These are phyloP conservation scores for Exophiala alcalophila DNA, from an alignment of 2,329 filamentous ascomycete species.

Conservation along the genomic window DNA sequence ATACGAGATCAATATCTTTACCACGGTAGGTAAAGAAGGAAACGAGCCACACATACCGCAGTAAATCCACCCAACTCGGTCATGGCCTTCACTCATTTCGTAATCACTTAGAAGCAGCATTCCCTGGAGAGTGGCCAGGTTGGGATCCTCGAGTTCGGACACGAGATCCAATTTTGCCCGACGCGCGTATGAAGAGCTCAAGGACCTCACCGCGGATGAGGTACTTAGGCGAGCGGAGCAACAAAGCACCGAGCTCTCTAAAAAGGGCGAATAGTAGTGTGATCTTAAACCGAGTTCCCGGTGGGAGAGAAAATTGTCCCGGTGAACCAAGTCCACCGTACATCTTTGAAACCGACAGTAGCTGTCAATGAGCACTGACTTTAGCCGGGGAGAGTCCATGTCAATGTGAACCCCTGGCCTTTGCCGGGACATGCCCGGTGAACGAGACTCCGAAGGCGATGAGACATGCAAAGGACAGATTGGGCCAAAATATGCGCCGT, in stretches of 20 bases:
- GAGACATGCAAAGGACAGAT: conserved; percentile 1
- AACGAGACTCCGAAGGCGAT: conserved; percentile 3
- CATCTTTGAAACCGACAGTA: conserved; percentile 2
- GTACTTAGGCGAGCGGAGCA: conserved; percentile 2
- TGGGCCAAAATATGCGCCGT: conserved; percentile 4
- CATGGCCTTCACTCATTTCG: background rate
- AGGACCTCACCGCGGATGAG: background rate
- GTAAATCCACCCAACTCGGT: conserved; percentile 1
- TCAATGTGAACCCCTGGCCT: background rate
- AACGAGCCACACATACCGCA: background rate
- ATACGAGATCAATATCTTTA: background rate
- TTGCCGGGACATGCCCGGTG: too few species aligned
- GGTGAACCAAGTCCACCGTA: conserved; percentile 1
- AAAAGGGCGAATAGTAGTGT: background rate
- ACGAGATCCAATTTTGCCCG: conserved; percentile 2
- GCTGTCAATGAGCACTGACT: conserved; percentile 4
- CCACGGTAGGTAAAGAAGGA: too few species aligned
- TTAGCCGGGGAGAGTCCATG: conserved; percentile 4
- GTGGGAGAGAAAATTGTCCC: background rate
- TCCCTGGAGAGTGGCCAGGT: background rate
- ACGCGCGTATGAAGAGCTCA: background rate
- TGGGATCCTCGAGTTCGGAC: background rate
- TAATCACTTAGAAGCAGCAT: conserved; percentile 1
- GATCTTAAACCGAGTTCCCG: background rate
- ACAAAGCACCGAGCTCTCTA: background rate